Evolutionary conservation across 2,329 filamentous ascomycete genomes (phyloP).

Genomic region (Fusarium falciforme): DNA sequence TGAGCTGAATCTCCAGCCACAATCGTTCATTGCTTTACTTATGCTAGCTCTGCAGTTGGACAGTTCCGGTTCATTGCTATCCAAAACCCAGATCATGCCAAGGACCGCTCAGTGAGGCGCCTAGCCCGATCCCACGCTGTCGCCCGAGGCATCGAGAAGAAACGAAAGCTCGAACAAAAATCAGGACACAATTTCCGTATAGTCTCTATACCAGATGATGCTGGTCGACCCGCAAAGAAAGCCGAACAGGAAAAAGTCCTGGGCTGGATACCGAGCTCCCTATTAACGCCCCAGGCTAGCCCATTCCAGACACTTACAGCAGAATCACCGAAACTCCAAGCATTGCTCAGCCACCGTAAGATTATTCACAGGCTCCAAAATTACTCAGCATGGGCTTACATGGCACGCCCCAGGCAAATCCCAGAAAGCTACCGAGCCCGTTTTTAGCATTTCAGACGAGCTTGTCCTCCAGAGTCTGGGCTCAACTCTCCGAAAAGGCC

Average conservation of each 20-base stretch:
- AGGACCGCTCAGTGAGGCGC: constrained; percentile 5
- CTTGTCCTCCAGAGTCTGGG: constrained; percentile 52
- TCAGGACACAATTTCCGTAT: constrained; percentile 21
- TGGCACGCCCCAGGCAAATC: constrained; percentile 29
- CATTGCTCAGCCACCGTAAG: constrained; percentile 22
- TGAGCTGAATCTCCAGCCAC: background rate
- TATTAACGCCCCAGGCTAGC: background rate
- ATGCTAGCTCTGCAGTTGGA: constrained; percentile 2
- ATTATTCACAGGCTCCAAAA: rapidly evolving
- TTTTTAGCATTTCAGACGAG: constrained; percentile 52
- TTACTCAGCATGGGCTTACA: background rate
- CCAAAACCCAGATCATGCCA: background rate
- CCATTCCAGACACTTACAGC: constrained; percentile 29
- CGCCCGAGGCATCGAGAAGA: constrained; percentile 18
- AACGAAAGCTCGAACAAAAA: constrained; percentile 17
- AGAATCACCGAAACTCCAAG: constrained; percentile 18
- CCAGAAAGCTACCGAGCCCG: constrained; percentile 46
- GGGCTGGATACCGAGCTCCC: rapidly evolving
- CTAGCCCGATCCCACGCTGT: constrained; percentile 37
- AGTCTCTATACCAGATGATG: background rate
- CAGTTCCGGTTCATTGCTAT: constrained; percentile 35
- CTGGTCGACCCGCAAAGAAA: rapidly evolving
- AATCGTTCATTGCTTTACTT: background rate
- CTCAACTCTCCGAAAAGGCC: constrained; percentile 47
- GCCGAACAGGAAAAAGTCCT: rapidly evolving